Conservation (phyloP, 179 eudicot species). For the Patellifolia procumbens region DNA sequence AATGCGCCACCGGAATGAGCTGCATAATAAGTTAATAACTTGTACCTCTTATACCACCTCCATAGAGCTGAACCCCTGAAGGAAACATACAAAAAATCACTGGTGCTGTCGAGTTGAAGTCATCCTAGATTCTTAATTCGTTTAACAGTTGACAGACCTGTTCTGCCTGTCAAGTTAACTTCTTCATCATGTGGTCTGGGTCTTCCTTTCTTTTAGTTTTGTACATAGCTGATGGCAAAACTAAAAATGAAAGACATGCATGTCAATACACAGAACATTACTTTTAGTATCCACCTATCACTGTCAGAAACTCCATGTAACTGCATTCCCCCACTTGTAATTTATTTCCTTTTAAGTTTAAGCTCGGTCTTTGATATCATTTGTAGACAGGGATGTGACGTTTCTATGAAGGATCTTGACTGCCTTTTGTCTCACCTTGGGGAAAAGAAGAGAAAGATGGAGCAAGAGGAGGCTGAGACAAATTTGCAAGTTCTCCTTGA, state of each 20-base stretch:
- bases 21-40: too few species aligned
- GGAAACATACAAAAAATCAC: not conserved
- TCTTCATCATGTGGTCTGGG: not conserved
- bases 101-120: conserved; percentile 2
- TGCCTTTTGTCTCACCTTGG: conserved; percentile 59
- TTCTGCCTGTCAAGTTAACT: not conserved
- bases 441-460: conserved; percentile 82
- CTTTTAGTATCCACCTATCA: not conserved
- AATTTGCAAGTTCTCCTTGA: conserved; percentile 75
- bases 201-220: not conserved
- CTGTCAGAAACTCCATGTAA: not conserved
- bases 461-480: conserved; percentile 86
- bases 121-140: not conserved
- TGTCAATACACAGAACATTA: not conserved
- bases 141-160: not conserved
- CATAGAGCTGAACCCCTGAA: not conserved
- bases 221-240: not conserved
- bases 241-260: not conserved
- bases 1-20: not conserved
- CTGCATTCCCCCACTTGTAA: not conserved
- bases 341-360: conserved; percentile 7
- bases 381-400: conserved; percentile 90
- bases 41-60: not conserved
- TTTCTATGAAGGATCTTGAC: conserved; percentile 81
- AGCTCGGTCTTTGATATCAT: conserved; percentile 37